A percentile compares a stretch with the other conserved stretches of the same genome.
Conservation (phyloP, 1,139 yeast species). For the Ashbya aceris region DNA sequence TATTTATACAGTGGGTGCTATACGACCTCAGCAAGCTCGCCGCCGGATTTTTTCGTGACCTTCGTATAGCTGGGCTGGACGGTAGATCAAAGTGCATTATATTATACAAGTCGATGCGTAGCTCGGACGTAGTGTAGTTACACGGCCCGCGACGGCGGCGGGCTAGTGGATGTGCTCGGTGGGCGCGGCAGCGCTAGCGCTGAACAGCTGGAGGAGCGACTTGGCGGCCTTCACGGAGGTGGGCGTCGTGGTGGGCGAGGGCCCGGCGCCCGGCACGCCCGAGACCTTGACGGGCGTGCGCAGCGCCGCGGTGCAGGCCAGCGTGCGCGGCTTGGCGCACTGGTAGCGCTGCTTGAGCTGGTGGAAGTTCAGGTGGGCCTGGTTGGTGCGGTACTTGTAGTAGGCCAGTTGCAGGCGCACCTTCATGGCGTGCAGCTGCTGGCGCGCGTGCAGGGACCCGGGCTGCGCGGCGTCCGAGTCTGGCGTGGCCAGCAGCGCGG, state of each 20-base stretch:
- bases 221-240: conserved; percentile 30
- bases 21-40: background rate
- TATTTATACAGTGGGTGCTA: background rate
- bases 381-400: conserved; percentile 59
- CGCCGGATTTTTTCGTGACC: background rate
- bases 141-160: background rate
- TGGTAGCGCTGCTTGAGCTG: conserved; percentile 3
- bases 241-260: conserved; percentile 23
- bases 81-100: background rate
- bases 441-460: conserved; percentile 1
- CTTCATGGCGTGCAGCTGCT: conserved; percentile 38
- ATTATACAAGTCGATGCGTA: background rate
- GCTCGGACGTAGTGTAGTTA: background rate
- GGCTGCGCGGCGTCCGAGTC: conserved; percentile 1
- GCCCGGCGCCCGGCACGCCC: background rate
- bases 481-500: conserved; percentile 1
- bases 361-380: conserved; percentile 29
- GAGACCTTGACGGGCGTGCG: conserved; percentile 6
- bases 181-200: conserved; percentile 6
- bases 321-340: background rate
- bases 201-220: conserved; percentile 26
- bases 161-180: background rate
- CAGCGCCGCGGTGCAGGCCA: conserved; percentile 1
- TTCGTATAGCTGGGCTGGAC: no score
- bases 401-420: conserved; percentile 69